These are phyloP conservation scores for Hippophae rhamnoides DNA, from an alignment of 306 rosid species.

Conservation along the genomic window DNA sequence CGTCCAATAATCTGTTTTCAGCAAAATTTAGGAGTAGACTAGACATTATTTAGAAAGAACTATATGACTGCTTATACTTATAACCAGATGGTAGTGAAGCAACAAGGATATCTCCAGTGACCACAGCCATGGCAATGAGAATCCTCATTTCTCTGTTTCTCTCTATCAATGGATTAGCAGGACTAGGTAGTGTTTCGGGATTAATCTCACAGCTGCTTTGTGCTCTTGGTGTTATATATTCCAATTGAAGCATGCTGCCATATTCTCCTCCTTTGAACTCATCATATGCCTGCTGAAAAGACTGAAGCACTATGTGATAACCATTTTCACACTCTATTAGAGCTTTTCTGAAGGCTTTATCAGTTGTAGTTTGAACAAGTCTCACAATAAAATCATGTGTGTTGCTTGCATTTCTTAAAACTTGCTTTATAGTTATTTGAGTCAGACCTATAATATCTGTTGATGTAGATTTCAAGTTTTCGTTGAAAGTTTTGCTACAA, in stretches of 20 bases:
- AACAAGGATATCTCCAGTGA: not conserved
- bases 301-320: not conserved
- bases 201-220: constrained; percentile 4
- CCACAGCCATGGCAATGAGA: constrained; percentile 9
- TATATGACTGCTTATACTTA: not conserved
- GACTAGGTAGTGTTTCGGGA: constrained; percentile 1
- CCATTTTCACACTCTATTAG: not conserved
- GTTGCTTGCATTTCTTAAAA: constrained; percentile 4
- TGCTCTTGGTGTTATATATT: constrained; percentile 11
- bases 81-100: not conserved
- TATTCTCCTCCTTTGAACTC: constrained; percentile 2
- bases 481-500: constrained; percentile 17
- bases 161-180: not conserved
- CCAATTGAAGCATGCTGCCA: not conserved
- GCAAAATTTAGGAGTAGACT: no score
- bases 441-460: constrained; percentile 11
- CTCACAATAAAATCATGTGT: not conserved
- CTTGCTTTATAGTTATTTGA: constrained; percentile 18
- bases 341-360: not conserved
- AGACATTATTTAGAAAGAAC: no score
- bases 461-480: constrained; percentile 5
- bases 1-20: no score
- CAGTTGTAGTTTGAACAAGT: not conserved
- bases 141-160: constrained; percentile 19
- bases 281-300: constrained; percentile 2